phyloP scores from a whole-genome alignment of 2,329 filamentous ascomycete genomes.

The Penicillium sp. region DNA sequence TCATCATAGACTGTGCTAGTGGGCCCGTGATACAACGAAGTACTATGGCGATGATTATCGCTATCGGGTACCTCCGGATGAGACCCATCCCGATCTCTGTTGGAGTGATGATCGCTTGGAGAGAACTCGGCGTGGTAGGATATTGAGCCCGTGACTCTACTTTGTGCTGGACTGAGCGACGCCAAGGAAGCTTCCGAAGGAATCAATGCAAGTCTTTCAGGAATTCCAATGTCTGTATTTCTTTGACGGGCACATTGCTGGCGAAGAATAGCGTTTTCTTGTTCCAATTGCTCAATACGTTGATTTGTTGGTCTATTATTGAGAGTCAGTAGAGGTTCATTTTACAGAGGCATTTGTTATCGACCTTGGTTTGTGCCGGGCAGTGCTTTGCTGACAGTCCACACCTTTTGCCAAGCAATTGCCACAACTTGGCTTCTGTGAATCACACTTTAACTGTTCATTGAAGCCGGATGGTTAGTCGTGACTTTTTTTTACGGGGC shows the following conservation, averaged over 20 bases:
- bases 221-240: background rate
- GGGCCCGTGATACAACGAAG: constrained; percentile 30
- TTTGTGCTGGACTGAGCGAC: constrained; percentile 11
- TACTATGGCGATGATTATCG: constrained; percentile 17
- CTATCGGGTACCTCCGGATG: constrained; percentile 28
- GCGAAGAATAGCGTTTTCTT: constrained; percentile 31
- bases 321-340: background rate
- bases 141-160: constrained; percentile 5
- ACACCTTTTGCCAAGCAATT: constrained; percentile 53
- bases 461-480: background rate
- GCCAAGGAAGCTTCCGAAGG: constrained; percentile 12
- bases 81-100: constrained; percentile 16
- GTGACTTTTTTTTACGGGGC: rapidly evolving
- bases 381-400: constrained; percentile 49
- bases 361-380: constrained; percentile 35
- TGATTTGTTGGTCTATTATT: constrained; percentile 33
- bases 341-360: background rate
- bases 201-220: constrained; percentile 7
- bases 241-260: constrained; percentile 17
- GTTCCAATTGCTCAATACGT: constrained; percentile 30
- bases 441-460: constrained; percentile 55
- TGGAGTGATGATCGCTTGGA: constrained; percentile 13
- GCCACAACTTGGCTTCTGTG: constrained; percentile 50
- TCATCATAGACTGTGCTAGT: constrained; percentile 32
- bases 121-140: constrained; percentile 14